Evolutionary conservation across 805 yeast genomes (phyloP).

Genomic region (Saturnispora zaruensis): DNA sequence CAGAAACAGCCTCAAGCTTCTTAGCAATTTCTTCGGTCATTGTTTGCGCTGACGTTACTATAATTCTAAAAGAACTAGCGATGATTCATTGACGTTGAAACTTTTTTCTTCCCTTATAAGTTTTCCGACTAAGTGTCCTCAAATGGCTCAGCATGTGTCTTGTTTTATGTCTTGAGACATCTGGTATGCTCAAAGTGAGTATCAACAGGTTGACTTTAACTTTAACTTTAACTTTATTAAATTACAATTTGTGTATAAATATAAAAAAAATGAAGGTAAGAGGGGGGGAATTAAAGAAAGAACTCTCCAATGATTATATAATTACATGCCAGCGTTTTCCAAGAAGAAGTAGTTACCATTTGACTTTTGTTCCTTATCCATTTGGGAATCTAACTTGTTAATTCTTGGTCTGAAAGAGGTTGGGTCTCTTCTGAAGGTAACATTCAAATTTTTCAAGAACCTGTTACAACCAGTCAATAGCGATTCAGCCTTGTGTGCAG

Average conservation of each 20-base stretch:
- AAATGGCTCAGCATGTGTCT: not conserved
- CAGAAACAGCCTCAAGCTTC: slow-evolving; percentile 22
- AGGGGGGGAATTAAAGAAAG: not conserved
- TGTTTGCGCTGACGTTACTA: not conserved
- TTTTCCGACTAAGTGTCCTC: not conserved
- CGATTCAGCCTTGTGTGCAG: slow-evolving; percentile 85
- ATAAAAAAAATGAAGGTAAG: not conserved
- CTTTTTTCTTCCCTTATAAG: not conserved
- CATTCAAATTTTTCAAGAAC: slow-evolving; percentile 93
- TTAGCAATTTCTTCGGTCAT: slow-evolving; percentile 27
- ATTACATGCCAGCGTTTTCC: slow-evolving; percentile 47
- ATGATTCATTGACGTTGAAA: not conserved
- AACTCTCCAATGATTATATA: not conserved
- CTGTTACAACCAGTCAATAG: slow-evolving; percentile 94
- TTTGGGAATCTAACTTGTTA: slow-evolving; percentile 94
- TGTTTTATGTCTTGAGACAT: not conserved
- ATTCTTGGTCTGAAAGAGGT: slow-evolving; percentile 97
- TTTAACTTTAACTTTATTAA: not conserved
- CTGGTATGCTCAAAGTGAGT: not conserved
- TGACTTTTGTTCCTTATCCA: slow-evolving; percentile 96
- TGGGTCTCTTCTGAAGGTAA: slow-evolving; percentile 99
- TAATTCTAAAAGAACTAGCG: not conserved
- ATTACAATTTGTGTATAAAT: slow-evolving; percentile 1
- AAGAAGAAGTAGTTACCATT: slow-evolving; percentile 94
- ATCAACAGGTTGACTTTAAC: not conserved